phyloP scores from a whole-genome alignment of 2,329 filamentous ascomycete species.

The Thelonectria olida region DNA sequence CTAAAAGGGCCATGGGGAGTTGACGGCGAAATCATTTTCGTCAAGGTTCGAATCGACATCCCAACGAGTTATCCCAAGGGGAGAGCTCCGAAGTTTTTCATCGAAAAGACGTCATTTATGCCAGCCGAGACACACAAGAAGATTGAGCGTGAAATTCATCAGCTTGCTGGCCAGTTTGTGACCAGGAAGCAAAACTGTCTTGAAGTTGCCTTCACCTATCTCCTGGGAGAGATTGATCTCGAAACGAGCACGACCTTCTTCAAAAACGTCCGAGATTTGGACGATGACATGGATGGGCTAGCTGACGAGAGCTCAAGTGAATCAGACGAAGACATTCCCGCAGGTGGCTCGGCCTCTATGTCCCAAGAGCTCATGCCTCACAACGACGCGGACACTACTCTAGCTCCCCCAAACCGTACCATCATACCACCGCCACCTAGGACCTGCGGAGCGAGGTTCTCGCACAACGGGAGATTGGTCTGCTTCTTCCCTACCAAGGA shows the following conservation, averaged over 20 bases:
- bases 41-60: slow-evolving; percentile 69
- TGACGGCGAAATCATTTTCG: slow-evolving; percentile 65
- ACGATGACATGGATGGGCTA: slow-evolving; percentile 64
- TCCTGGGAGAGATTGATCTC: slow-evolving; percentile 70
- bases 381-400: slow-evolving; percentile 61
- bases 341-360: slow-evolving; percentile 65
- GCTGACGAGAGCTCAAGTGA: slow-evolving; percentile 86
- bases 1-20: slow-evolving; percentile 72
- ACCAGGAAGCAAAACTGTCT: slow-evolving; percentile 69
- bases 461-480: slow-evolving; percentile 68
- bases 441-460: slow-evolving; percentile 69
- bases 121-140: slow-evolving; percentile 60
- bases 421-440: slow-evolving; percentile 66
- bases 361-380: slow-evolving; percentile 68
- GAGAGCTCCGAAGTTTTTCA: slow-evolving; percentile 65
- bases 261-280: slow-evolving; percentile 71
- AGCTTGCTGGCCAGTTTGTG: slow-evolving; percentile 65
- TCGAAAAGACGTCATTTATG: slow-evolving; percentile 72
- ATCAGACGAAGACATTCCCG: slow-evolving; percentile 69
- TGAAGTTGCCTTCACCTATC: slow-evolving; percentile 68
- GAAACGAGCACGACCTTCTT: slow-evolving; percentile 69
- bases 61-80: slow-evolving; percentile 67
- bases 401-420: slow-evolving; percentile 61
- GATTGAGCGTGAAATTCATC: slow-evolving; percentile 64
- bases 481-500: slow-evolving; percentile 78